Evolutionary conservation across 208 protist species (phyloP).

Genomic region (Acanthamoeba lugdunensis): DNA sequence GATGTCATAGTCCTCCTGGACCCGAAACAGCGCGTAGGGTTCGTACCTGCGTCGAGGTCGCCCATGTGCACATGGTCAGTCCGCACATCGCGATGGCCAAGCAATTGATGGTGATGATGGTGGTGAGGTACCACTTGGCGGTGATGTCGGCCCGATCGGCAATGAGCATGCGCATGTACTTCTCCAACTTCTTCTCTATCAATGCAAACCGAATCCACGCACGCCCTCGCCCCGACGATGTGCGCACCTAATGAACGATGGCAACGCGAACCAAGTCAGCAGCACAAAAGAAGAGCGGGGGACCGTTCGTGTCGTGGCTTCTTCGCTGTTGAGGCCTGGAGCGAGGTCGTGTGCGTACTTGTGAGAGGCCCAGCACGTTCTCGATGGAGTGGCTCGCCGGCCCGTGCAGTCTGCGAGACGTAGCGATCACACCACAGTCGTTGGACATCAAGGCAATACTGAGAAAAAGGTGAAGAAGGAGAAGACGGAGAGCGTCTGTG

Average conservation of each 20-base stretch:
- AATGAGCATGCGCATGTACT: slow-evolving; percentile 44
- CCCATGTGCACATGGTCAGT: not conserved
- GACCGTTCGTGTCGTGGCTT: not conserved
- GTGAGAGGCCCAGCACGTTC: slow-evolving; percentile 10
- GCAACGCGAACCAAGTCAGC: not conserved
- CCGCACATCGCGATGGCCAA: not conserved
- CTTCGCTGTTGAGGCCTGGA: not conserved
- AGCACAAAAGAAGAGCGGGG: not conserved
- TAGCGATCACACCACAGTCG: no score
- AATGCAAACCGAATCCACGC: slow-evolving; percentile 51
- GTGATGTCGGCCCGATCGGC: not conserved
- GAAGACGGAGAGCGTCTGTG: not conserved
- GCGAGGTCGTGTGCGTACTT: not conserved
- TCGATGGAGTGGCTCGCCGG: slow-evolving; percentile 19
- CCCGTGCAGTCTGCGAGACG: not conserved
- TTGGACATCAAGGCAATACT: no score
- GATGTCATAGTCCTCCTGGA: slow-evolving; percentile 12
- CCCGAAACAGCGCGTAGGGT: slow-evolving; percentile 28
- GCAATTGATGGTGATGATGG: not conserved
- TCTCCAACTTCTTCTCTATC: slow-evolving; percentile 58
- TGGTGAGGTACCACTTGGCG: not conserved
- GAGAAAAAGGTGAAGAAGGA: not conserved
- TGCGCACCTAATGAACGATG: not conserved
- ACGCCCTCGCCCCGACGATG: not conserved
- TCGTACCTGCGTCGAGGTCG: not conserved